Evolutionary conservation across 2,329 filamentous ascomycete genomes (phyloP), one percentile per base, ranked within the genome.

Genomic region (Sporothrix brunneoviolacea): DNA sequence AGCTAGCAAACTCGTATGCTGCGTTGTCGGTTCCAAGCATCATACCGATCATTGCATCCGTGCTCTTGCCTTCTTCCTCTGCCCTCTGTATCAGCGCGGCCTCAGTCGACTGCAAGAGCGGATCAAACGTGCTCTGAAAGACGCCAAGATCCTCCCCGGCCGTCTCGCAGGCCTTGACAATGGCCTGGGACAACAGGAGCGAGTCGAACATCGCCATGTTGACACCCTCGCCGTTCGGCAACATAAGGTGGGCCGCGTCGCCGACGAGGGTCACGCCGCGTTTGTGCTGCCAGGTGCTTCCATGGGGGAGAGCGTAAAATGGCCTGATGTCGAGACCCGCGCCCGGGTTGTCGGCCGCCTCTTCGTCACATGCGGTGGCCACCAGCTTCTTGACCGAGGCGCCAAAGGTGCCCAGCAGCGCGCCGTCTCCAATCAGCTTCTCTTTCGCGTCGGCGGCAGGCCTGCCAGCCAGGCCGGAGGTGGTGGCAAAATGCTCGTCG

Each of bases 211-310:
- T 72, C 0, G 70, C 75, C 3, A 71, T 57, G 55, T 80, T 80
- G 33, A 78, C 76, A 1, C 77, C 76, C 43, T 76, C 75, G 3
- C 77, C 77, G 0, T 70, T 70, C 0, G 73, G 72, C 4, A 69
- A 70, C 68, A 77, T 75, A 12, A 79, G 56, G 59, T 80, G 76
- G 8, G 75, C 76, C 1, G 76, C 74, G 56, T 80, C 76, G 3
- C 77, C 77, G 16, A 80, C 60, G 12, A 81, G 60, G 0, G 77
- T 76, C 4, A 72, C 64, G 3, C 74, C 72, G 0, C 63, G 33
- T 4, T 61, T 58, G 10, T 64, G 54, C 5, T 65, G 54, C 75
- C 76, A 80, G 0, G 44, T 44, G 12, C 65, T 53, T 1, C 69
- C 69, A 2, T 71, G 53, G 0, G 76, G 74, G 3, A 80, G 64